Evolutionary conservation across 2,329 filamentous ascomycete genomes (phyloP).

Genomic region (Arthrinium puccinioides): DNA sequence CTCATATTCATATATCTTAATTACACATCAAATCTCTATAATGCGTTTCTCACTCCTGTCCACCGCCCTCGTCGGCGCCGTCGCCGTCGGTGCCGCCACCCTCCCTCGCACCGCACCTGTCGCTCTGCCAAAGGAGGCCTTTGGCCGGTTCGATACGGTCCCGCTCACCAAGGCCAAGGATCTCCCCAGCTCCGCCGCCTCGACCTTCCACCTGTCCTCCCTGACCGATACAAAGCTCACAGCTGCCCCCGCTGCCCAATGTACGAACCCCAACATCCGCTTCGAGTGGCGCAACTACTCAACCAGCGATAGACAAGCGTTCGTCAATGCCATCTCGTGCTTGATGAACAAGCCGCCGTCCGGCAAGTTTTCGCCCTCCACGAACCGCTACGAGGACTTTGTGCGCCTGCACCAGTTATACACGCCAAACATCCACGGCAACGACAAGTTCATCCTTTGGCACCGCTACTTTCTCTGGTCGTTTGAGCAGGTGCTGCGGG

Average conservation of each 20-base stretch:
- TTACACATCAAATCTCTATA: no score
- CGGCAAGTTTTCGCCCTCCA: conserved; percentile 15
- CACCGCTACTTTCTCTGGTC: conserved; percentile 24
- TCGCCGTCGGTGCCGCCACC: neutral
- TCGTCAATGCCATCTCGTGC: conserved; percentile 21
- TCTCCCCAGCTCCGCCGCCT: no score
- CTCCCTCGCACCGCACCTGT: no score
- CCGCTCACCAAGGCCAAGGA: no score
- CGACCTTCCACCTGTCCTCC: no score
- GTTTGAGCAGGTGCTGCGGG: conserved; percentile 20
- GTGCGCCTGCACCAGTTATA: conserved; percentile 24
- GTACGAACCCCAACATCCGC: conserved; percentile 20
- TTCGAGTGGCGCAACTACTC: conserved; percentile 24
- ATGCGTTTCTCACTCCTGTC: no score
- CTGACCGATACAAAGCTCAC: no score
- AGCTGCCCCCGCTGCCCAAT: no score
- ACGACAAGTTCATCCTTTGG: conserved; percentile 23
- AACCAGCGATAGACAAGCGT: conserved; percentile 18
- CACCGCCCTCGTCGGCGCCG: no score
- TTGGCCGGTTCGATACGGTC: no score
- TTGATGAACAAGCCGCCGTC: conserved; percentile 17
- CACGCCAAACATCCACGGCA: conserved; percentile 23
- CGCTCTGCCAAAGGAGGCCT: no score
- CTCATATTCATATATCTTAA: no score
- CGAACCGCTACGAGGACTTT: conserved; percentile 25